Conservation (phyloP, 768 basidiomycete genomes). For the Leccinum broughii region DNA sequence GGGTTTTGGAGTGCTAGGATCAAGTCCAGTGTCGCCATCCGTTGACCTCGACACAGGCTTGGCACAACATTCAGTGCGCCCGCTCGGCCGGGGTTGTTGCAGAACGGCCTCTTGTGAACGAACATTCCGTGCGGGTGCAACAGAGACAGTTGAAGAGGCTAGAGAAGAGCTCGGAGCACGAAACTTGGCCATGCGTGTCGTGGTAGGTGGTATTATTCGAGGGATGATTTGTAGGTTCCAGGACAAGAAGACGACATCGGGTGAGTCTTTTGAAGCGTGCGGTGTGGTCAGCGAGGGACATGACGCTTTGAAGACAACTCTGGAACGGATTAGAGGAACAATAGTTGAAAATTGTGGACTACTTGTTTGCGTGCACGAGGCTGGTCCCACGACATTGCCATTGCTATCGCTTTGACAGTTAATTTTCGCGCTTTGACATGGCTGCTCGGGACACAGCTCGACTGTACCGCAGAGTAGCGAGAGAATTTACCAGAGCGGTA, state of each 20-base stretch:
- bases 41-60: background rate
- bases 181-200: slow-evolving; percentile 17
- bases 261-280: slow-evolving; percentile 21
- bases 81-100: background rate
- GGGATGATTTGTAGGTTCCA: background rate
- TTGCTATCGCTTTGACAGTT: slow-evolving; percentile 16
- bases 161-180: slow-evolving; percentile 23
- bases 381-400: slow-evolving; percentile 18
- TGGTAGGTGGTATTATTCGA: slow-evolving; percentile 3
- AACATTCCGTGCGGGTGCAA: background rate
- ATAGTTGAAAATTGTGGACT: slow-evolving; percentile 12
- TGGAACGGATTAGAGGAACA: slow-evolving; percentile 18
- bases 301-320: slow-evolving; percentile 21
- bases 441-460: slow-evolving; percentile 13
- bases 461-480: slow-evolving; percentile 32
- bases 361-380: background rate
- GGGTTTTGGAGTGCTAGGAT: too few species aligned
- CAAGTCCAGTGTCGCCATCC: too few species aligned
- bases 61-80: slow-evolving; percentile 1
- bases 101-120: slow-evolving; percentile 7
- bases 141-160: slow-evolving; percentile 3
- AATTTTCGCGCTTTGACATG: slow-evolving; percentile 29
- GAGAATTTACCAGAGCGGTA: slow-evolving; percentile 33
- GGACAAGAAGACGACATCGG: background rate
- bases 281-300: background rate